Evolutionary conservation across 345 rosid genomes (phyloP).

Genomic region (Litchi chinensis): DNA sequence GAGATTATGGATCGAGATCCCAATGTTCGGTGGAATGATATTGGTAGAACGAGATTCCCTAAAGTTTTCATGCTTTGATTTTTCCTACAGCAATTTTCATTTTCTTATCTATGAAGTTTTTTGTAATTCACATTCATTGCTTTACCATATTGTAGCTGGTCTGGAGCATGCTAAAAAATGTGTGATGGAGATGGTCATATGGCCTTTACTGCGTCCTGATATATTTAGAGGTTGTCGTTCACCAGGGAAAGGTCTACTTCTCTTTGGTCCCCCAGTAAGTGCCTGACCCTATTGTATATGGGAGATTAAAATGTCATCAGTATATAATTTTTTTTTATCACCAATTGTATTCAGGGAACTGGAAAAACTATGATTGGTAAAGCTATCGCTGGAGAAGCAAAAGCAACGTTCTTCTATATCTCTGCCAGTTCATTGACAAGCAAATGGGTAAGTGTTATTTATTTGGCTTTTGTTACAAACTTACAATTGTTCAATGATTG

Average conservation of each 20-base stretch:
- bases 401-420: constrained; percentile 97
- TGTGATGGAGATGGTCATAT: constrained; percentile 98
- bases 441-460: constrained; percentile 76
- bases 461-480: constrained; percentile 15
- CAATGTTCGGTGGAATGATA: constrained; percentile 95
- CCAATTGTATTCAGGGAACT: constrained; percentile 66
- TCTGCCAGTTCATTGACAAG: constrained; percentile 99
- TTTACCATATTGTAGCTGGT: constrained; percentile 64
- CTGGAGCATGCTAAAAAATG: constrained; percentile 99
- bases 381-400: constrained; percentile 99
- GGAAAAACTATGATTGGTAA: constrained; percentile 99
- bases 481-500: neutral
- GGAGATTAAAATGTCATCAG: constrained; percentile 13
- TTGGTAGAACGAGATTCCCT: constrained; percentile 54
- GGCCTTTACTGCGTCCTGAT: constrained; percentile 97
- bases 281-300: constrained; percentile 21
- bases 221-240: constrained; percentile 96
- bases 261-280: constrained; percentile 96
- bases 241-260: constrained; percentile 98
- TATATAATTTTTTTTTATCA: constrained; percentile 18
- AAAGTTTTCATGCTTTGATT: constrained; percentile 1
- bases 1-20: constrained; percentile 98
- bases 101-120: neutral
- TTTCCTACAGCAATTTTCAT: neutral
- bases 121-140: constrained; percentile 31